phyloP scores from a whole-genome alignment of 2,329 filamentous ascomycete species.

The Colletotrichum ledebouriae region DNA sequence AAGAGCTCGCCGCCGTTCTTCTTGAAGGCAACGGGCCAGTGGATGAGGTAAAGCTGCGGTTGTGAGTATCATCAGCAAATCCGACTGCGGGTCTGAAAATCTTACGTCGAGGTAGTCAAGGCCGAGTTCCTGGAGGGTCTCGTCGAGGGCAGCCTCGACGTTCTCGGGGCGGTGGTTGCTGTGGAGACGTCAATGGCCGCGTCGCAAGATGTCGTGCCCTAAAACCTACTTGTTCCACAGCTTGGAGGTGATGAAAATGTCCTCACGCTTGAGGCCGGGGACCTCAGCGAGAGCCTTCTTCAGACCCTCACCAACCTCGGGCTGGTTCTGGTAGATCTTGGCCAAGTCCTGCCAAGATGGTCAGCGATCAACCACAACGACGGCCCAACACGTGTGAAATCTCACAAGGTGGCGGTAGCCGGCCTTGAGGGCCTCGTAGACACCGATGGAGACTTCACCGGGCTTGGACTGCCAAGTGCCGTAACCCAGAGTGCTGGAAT shows the following conservation, averaged over 20 bases:
- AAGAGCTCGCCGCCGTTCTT: constrained; percentile 57
- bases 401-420: constrained; percentile 73
- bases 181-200: not conserved
- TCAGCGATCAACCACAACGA: not conserved
- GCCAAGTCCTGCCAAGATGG: constrained; percentile 51
- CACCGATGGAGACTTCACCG: constrained; percentile 73
- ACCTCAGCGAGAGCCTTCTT: constrained; percentile 60
- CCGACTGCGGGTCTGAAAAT: not conserved
- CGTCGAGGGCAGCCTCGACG: constrained; percentile 68
- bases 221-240: constrained; percentile 66
- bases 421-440: constrained; percentile 72
- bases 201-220: too few relatives aligned
- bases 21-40: constrained; percentile 69
- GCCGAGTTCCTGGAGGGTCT: constrained; percentile 67
- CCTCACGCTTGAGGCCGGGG: constrained; percentile 67
- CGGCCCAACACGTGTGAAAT: not conserved
- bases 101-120: constrained; percentile 69
- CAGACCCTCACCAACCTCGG: constrained; percentile 69
- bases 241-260: constrained; percentile 77
- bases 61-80: too few relatives aligned
- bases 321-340: constrained; percentile 74
- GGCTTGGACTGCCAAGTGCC: constrained; percentile 78
- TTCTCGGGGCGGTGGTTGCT: constrained; percentile 72
- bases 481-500: constrained; percentile 39
- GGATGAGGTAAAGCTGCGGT: constrained; percentile 69